Evolutionary conservation across 2,329 filamentous ascomycete species (phyloP).

Genomic region (Paecilomyces fulvus): DNA sequence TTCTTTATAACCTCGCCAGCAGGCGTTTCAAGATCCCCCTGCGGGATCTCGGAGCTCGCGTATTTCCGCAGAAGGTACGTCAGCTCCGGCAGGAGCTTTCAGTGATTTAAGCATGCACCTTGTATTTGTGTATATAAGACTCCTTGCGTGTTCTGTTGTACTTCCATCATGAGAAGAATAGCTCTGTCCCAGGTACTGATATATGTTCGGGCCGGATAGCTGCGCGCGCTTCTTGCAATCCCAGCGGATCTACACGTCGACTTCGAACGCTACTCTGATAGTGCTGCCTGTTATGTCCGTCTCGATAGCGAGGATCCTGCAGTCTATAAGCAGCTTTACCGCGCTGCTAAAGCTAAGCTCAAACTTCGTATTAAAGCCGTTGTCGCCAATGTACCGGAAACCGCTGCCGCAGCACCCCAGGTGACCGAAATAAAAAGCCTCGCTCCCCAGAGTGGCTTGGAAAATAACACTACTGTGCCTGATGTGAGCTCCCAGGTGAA

Average conservation of each 20-base stretch:
- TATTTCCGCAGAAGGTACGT: slow-evolving; percentile 78
- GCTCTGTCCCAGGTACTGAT: slow-evolving; percentile 10
- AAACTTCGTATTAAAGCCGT: slow-evolving; percentile 85
- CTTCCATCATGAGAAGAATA: neutral
- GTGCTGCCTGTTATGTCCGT: slow-evolving; percentile 68
- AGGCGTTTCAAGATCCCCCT: slow-evolving; percentile 85
- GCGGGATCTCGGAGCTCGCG: slow-evolving; percentile 65
- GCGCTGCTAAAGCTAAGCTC: slow-evolving; percentile 94
- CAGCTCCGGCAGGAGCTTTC: slow-evolving; percentile 22
- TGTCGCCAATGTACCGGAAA: slow-evolving; percentile 24
- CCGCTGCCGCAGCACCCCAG: neutral
- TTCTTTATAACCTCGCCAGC: slow-evolving; percentile 65
- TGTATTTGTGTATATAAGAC: slow-evolving; percentile 1
- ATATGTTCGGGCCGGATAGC: slow-evolving; percentile 39
- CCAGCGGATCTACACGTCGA: slow-evolving; percentile 52
- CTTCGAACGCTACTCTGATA: slow-evolving; percentile 94
- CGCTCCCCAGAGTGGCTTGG: slow-evolving; percentile 5
- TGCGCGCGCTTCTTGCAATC: slow-evolving; percentile 61
- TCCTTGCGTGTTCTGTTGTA: neutral
- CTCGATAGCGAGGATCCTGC: slow-evolving; percentile 69
- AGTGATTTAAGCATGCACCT: neutral
- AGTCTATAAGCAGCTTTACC: slow-evolving; percentile 94
- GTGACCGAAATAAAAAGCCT: slow-evolving; percentile 5
- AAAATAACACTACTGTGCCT: neutral
- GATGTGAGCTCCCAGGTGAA: neutral